A percentile compares a stretch with the other conserved stretches of the same genome.
Conservation (phyloP, 2,329 filamentous ascomycete species). For the Talaromyces rugulosus region DNA sequence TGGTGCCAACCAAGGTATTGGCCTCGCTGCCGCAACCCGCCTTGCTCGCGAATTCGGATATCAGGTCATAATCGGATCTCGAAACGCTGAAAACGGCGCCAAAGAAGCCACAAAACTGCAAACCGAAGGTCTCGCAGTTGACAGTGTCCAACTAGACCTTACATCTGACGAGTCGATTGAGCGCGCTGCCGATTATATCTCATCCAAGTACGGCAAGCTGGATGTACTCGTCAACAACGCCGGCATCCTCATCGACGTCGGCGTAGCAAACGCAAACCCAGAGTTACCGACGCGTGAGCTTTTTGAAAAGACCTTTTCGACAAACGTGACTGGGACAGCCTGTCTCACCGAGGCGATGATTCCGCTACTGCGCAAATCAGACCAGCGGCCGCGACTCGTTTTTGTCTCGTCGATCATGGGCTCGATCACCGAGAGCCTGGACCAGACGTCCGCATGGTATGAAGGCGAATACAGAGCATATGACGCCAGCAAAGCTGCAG, state of each 20-base stretch:
- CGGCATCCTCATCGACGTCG: slow-evolving; percentile 7
- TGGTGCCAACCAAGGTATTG: slow-evolving; percentile 13
- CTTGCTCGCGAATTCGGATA: slow-evolving; percentile 10
- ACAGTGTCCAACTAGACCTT: slow-evolving; percentile 22
- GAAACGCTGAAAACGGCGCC: slow-evolving; percentile 6
- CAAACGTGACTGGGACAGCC: slow-evolving; percentile 33
- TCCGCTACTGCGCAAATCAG: slow-evolving; percentile 26
- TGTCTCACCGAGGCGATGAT: slow-evolving; percentile 28
- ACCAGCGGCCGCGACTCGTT: slow-evolving; percentile 18
- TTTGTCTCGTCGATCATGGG: slow-evolving; percentile 33
- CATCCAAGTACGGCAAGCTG: slow-evolving; percentile 16
- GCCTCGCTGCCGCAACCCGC: slow-evolving; percentile 5
- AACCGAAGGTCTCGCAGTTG: slow-evolving; percentile 5
- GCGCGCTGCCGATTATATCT: slow-evolving; percentile 13
- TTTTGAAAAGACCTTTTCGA: slow-evolving; percentile 23
- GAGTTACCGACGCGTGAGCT: slow-evolving; percentile 4
- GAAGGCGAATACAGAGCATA: slow-evolving; percentile 33
- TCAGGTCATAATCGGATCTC: slow-evolving; percentile 13
- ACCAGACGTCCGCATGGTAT: slow-evolving; percentile 23
- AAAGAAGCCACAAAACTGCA: slow-evolving; percentile 7
- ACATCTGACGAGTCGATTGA: slow-evolving; percentile 28
- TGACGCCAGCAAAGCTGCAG: slow-evolving; percentile 38
- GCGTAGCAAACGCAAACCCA: neutral
- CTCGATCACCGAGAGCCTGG: slow-evolving; percentile 21
- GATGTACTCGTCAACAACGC: slow-evolving; percentile 28